Percentiles rank a stretch among this genome's conserved stretches.
phyloP scores from a whole-genome alignment of 306 rosid genomes.

The Inga leiocalycina region DNA sequence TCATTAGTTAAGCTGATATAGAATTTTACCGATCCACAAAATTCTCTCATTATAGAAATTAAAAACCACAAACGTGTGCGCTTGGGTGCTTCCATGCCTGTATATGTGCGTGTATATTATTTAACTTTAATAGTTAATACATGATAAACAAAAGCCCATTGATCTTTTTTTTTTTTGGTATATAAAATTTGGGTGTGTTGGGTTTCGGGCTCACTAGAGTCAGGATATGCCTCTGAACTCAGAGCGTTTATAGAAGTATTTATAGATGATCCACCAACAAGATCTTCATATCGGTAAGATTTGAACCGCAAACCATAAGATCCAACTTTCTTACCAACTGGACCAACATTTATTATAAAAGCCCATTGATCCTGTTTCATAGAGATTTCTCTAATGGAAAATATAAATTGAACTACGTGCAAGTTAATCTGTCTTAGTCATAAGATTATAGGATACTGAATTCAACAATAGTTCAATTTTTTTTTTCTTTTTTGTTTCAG shows the following conservation, averaged over 20 bases:
- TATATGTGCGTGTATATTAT: too few species aligned
- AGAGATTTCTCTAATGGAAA: not conserved
- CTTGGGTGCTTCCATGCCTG: too few species aligned
- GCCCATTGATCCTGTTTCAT: not conserved
- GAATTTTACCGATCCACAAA: not conserved
- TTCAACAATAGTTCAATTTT: not conserved
- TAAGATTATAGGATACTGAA: not conserved
- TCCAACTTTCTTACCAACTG: too few species aligned
- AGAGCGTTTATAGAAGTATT: fast-evolving
- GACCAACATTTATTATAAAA: not conserved
- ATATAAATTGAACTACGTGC: not conserved
- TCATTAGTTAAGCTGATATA: not conserved
- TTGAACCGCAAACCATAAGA: too few species aligned
- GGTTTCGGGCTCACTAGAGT: too few species aligned
- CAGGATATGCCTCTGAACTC: fast-evolving
- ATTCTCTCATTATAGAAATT: not conserved
- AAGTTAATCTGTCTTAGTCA: not conserved
- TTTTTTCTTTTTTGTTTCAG: not conserved
- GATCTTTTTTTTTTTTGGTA: not conserved
- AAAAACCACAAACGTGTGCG: too few species aligned
- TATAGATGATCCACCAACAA: too few species aligned
- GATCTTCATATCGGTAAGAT: fast-evolving
- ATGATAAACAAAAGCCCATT: not conserved
- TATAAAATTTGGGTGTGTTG: too few species aligned
- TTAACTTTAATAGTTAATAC: too few species aligned